These are phyloP conservation scores for Talaromyces sp. DNA, from an alignment of 2,329 filamentous ascomycete genomes.

Conservation along the genomic window DNA sequence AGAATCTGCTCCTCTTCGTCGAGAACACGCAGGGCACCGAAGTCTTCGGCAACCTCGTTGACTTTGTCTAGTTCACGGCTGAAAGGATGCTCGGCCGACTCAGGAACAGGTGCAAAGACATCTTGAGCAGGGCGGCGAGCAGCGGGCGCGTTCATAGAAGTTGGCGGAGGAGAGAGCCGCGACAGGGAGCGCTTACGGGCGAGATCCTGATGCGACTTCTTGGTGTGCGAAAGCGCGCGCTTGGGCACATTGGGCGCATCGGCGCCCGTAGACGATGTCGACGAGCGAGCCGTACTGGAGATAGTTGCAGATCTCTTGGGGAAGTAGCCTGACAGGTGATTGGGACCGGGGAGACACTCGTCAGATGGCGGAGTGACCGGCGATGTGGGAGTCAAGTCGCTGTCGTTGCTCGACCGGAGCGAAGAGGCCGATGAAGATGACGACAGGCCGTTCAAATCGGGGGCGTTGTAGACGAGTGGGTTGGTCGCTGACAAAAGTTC, in stretches of 20 bases:
- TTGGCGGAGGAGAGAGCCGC: conserved; percentile 40
- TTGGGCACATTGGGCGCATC: conserved; percentile 66
- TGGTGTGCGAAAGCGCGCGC: conserved; percentile 81
- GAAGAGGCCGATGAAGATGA: conserved; percentile 47
- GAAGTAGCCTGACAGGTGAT: conserved; percentile 55
- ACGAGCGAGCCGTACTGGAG: conserved; percentile 48
- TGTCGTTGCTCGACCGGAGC: conserved; percentile 64
- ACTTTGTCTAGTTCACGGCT: conserved; percentile 87
- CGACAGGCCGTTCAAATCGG: conserved; percentile 58
- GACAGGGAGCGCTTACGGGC: conserved; percentile 64
- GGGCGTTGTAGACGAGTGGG: conserved; percentile 90
- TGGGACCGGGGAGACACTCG: conserved; percentile 49
- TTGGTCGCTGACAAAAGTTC: conserved; percentile 92
- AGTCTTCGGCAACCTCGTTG: conserved; percentile 88
- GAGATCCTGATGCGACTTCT: conserved; percentile 73
- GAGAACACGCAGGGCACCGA: conserved; percentile 57
- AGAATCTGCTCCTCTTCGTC: conserved; percentile 73
- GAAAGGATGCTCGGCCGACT: conserved; percentile 63
- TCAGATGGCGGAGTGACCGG: conserved; percentile 26
- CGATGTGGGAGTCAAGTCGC: conserved; percentile 55
- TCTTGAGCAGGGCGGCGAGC: conserved; percentile 28
- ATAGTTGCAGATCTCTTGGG: conserved; percentile 68
- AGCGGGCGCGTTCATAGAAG: conserved; percentile 31
- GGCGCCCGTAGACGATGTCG: conserved; percentile 40
- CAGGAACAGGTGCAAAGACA: conserved; percentile 29